phyloP scores from a whole-genome alignment of 768 basidiomycete species.

The Boletus tylopilopsis region DNA sequence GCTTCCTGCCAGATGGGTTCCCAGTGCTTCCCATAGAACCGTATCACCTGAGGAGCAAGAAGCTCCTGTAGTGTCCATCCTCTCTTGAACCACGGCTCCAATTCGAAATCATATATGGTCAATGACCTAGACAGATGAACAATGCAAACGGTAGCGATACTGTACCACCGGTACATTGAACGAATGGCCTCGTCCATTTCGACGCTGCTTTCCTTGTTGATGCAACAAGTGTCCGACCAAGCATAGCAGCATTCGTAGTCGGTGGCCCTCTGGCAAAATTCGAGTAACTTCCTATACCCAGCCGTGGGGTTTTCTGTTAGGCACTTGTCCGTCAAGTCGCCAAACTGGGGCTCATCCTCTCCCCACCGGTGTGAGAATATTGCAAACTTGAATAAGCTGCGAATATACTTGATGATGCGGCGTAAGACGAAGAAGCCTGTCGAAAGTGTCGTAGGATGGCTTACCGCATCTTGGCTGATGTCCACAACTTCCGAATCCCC shows the following conservation, averaged over 20 bases:
- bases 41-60: conserved; percentile 12
- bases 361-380: conserved; percentile 24
- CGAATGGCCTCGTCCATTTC: conserved; percentile 30
- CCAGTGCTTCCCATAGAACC: conserved; percentile 21
- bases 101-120: conserved; percentile 6
- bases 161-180: conserved; percentile 30
- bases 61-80: conserved; percentile 22
- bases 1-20: conserved; percentile 7
- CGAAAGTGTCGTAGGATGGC: neutral
- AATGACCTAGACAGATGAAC: conserved; percentile 17
- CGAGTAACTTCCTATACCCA: conserved; percentile 17
- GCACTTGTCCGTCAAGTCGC: neutral
- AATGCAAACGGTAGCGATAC: conserved; percentile 20
- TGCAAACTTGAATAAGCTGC: conserved; percentile 13
- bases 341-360: conserved; percentile 22
- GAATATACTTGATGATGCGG: conserved; percentile 2
- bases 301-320: neutral
- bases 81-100: conserved; percentile 22
- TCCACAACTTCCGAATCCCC: neutral
- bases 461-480: neutral
- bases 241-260: conserved; percentile 19
- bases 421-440: neutral
- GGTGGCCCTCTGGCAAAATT: conserved; percentile 14
- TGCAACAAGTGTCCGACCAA: conserved; percentile 26
- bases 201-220: conserved; percentile 25